Base-by-base conservation (phyloP, 768 basidiomycete genomes). In the Tremella mesenterica region DNA sequence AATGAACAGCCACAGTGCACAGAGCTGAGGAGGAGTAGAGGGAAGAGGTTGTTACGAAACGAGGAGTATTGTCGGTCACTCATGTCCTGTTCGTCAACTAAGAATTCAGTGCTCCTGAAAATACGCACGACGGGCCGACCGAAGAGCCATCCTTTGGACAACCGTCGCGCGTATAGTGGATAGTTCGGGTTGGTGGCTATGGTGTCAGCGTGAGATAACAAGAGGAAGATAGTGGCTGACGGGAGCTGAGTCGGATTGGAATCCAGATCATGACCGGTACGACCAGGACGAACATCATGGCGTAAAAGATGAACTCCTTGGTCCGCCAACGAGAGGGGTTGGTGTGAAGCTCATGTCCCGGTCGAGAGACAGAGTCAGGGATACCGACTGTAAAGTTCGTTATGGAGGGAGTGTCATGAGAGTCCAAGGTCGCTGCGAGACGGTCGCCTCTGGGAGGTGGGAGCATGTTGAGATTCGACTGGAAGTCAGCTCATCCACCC, bases 21-120 rank as follows among this genome's bases (percentile, higher is more conserved):
- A 25, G 74, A 53, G 14, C 76, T 74, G 26, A 86, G 76, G 36
- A 69, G 36, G 31, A 77, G 64, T 3, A 97, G 79, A 4, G 83
- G 71, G 4, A 84, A 81, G 43, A 96, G 68, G 68, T 90, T 88
- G 61, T 79, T 77, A 33, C 95, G 81, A 73, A 99, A 95, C 2
- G 83, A 80, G 23, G 85, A 85, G 69, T 91, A 96, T 76, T 97
- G 95, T 0, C 79, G 76, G 65, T 97, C 95, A 58, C 87, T 89
- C 66, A 85, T 87, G 73, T 99, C 95, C 93, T 96, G 60, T 9
- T 21, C 3, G 16, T 44, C 41, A 56, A 4, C 27, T 26, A 39
- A 14, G 4, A 1, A 16, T n/a, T 8, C 38, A 41, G 14, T 14
- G 12, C 34, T 20, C 47, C 43, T 38, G 38, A 31, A 23, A 26